A percentile compares a stretch with the other conserved stretches of the same genome.
Conservation (phyloP, 306 rosid species). For the Trifolium subterraneum region DNA sequence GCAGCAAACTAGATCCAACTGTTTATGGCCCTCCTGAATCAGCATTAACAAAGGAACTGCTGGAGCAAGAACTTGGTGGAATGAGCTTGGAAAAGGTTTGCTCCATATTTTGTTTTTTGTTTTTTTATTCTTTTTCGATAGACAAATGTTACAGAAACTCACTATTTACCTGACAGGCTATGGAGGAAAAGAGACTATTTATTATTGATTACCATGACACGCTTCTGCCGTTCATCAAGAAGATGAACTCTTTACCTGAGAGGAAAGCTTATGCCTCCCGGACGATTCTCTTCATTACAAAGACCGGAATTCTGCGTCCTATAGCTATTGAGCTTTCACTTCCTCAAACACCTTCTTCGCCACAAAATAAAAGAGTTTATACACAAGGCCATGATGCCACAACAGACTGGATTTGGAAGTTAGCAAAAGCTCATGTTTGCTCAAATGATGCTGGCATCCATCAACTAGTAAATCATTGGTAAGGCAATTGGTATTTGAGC, state of each 20-base stretch:
- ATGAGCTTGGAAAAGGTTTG: slow-evolving; percentile 77
- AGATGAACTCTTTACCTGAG: slow-evolving; percentile 79
- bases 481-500: slow-evolving; percentile 30
- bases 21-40: slow-evolving; percentile 82
- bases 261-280: slow-evolving; percentile 88
- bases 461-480: slow-evolving; percentile 98
- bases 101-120: slow-evolving; percentile 11
- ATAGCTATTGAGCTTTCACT: slow-evolving; percentile 88
- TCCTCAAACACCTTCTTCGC: slow-evolving; percentile 66
- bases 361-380: slow-evolving; percentile 56
- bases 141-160: slow-evolving; percentile 7
- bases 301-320: slow-evolving; percentile 61
- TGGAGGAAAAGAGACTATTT: slow-evolving; percentile 83
- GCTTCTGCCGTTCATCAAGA: slow-evolving; percentile 79
- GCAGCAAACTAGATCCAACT: slow-evolving; percentile 77
- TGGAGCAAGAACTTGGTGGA: slow-evolving; percentile 79
- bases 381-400: slow-evolving; percentile 90
- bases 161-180: slow-evolving; percentile 57
- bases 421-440: slow-evolving; percentile 97
- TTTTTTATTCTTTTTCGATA: no score
- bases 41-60: slow-evolving; percentile 73
- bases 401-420: slow-evolving; percentile 87
- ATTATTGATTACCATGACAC: slow-evolving; percentile 84
- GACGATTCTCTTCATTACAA: slow-evolving; percentile 66
- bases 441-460: slow-evolving; percentile 89